Evolutionary conservation across 345 rosid species (phyloP), one percentile per base, ranked within the genome.

Genomic region (Pugionium cornutum): DNA sequence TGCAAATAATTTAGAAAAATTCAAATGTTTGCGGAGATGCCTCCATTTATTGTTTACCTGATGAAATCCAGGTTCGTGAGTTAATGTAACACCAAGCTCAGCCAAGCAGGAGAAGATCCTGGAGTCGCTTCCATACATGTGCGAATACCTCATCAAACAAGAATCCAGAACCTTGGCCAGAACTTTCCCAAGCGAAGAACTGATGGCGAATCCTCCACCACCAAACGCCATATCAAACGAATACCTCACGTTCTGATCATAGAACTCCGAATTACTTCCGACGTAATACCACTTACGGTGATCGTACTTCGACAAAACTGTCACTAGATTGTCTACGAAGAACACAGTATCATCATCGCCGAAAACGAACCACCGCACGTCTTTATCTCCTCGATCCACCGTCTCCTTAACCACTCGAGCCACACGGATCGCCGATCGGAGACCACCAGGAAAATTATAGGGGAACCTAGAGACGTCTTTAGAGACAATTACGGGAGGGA

Each of bases 171-270:
- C 91, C 76, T 75, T 67, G 11, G 86, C 82, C 30, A 89, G 56
- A 57, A 75, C 91, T 69, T 69, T 78, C 5, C 78, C 95, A 61
- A 92, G 81, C 1, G 96, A 76, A 46, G 78, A 68, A 66, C 96
- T 89, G 25, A 89, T 69, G 0, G 91, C 97, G 39, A 92, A 89
- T 42, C 98, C 97, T 31, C 89, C 97, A 1, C 98, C 97, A 5
- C 98, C 97, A 56, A 87, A 94, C 28, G 89, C 99, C 97, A 90
- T 94, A n/a, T 82, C 81, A 62, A 90, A 90, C 26, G 99, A 88
- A 64, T 88, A 10, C 79, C 79, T 88, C 53, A 70, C 64, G 28
- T 90, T 90, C 86, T 90, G 99, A 69, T 75, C 89, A 50, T 84
- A 90, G 67, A 72, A 65, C 84, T 94, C 99, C 34, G 96, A 90